Conservation (phyloP, 176 grass and related monocot genomes). For the Ananas comosus region DNA sequence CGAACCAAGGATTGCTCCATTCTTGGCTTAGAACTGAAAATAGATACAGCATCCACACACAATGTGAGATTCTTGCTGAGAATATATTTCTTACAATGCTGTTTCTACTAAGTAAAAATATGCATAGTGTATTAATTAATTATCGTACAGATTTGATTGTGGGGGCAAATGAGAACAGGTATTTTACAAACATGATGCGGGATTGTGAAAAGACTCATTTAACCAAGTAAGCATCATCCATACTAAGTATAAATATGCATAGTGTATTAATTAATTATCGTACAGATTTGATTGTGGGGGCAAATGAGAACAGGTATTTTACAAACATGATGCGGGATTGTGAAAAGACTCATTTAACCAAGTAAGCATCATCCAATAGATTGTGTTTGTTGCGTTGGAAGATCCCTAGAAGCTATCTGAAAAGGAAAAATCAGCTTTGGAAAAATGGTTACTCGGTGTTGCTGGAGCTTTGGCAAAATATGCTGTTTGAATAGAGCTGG, state of each 20-base stretch:
- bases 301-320: neutral
- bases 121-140: neutral
- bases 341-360: too few relatives aligned
- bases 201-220: too few relatives aligned
- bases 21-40: slow-evolving; percentile 51
- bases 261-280: neutral
- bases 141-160: neutral
- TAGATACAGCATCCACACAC: neutral
- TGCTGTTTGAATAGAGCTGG: too few relatives aligned
- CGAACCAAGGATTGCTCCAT: slow-evolving; percentile 57
- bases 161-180: neutral
- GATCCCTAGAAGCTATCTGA: too few relatives aligned
- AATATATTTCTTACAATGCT: neutral
- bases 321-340: too few relatives aligned
- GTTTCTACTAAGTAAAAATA: neutral
- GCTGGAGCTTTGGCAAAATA: too few relatives aligned
- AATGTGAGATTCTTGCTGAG: neutral
- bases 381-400: too few relatives aligned
- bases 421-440: too few relatives aligned
- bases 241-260: neutral
- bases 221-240: too few relatives aligned
- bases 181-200: neutral
- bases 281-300: neutral
- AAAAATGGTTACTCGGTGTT: too few relatives aligned
- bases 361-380: too few relatives aligned